Percentiles rank a stretch among this genome's conserved stretches.
phyloP scores from a whole-genome alignment of 352 stramenopile species.

The Pythium vanterpoolii region DNA sequence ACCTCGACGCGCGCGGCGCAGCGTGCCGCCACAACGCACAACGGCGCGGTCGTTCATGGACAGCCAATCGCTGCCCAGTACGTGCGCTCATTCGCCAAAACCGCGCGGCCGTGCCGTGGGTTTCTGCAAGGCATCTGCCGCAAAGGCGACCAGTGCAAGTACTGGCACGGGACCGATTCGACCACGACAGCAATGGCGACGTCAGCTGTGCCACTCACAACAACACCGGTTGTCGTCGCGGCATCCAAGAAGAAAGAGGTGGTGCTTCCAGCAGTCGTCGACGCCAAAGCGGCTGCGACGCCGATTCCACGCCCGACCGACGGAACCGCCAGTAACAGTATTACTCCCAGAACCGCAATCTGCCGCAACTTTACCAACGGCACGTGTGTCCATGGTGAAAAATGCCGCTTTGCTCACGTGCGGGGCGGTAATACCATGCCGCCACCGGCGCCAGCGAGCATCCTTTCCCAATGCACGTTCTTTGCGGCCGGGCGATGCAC shows the following conservation, averaged over 20 bases:
- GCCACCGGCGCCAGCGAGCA: slow-evolving; percentile 14
- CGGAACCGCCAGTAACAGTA: slow-evolving; percentile 24
- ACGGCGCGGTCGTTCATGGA: slow-evolving; percentile 56
- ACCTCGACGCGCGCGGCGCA: slow-evolving; percentile 22
- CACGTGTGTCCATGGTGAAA: slow-evolving; percentile 33
- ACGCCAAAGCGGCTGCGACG: neutral
- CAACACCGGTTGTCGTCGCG: neutral
- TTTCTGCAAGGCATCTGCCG: slow-evolving; percentile 61
- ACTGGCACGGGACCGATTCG: slow-evolving; percentile 17
- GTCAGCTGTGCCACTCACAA: neutral
- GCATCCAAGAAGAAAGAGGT: neutral
- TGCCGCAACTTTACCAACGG: slow-evolving; percentile 59
- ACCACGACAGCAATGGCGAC: neutral
- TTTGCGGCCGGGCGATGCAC: slow-evolving; percentile 46
- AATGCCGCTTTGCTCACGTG: slow-evolving; percentile 39
- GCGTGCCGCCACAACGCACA: slow-evolving; percentile 38
- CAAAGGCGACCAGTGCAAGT: slow-evolving; percentile 74
- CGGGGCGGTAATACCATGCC: slow-evolving; percentile 24
- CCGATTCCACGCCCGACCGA: neutral
- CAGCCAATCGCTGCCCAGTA: slow-evolving; percentile 44
- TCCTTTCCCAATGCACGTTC: slow-evolving; percentile 37
- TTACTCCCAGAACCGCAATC: slow-evolving; percentile 33
- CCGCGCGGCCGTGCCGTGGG: slow-evolving; percentile 37
- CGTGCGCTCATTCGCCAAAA: slow-evolving; percentile 39
- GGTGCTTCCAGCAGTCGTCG: neutral